Evolutionary conservation across 805 yeast genomes (phyloP).

Genomic region (Metschnikowia gruessii): DNA sequence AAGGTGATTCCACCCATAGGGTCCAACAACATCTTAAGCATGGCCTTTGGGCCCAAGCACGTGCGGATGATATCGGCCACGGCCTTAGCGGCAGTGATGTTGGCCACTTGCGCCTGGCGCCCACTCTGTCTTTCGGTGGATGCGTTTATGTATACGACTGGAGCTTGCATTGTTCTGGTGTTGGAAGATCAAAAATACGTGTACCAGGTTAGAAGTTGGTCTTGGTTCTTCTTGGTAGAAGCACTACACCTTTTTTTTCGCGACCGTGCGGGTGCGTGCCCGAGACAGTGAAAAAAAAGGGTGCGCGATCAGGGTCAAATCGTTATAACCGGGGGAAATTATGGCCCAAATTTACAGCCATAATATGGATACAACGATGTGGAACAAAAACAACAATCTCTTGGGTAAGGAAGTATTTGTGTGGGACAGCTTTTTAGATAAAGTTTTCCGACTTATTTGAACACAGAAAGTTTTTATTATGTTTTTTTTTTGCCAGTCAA

Average conservation of each 20-base stretch:
- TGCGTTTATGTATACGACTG: conserved; percentile 58
- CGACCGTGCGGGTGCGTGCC: background rate
- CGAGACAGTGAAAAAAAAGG: no score
- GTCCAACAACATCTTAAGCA: conserved; percentile 96
- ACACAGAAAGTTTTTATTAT: no score
- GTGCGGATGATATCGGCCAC: conserved; percentile 97
- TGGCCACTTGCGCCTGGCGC: conserved; percentile 94
- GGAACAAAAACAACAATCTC: no score
- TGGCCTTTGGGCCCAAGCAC: conserved; percentile 98
- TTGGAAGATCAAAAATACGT: background rate
- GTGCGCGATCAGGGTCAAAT: no score
- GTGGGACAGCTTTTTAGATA: no score
- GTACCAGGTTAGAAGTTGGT: background rate
- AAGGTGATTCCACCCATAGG: conserved; percentile 96
- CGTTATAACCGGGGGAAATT: no score
- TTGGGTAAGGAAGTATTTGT: no score
- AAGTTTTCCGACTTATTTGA: no score
- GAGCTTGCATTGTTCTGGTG: conserved; percentile 41
- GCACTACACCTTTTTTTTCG: conserved; percentile 9
- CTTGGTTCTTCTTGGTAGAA: conserved; percentile 8
- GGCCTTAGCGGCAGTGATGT: conserved; percentile 99
- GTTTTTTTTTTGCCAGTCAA: no score
- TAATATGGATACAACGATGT: no score
- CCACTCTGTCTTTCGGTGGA: conserved; percentile 92
- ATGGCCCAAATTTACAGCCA: no score